Base-by-base conservation (phyloP, 2,329 filamentous ascomycete genomes). In the Byssochlamys sp. region DNA sequence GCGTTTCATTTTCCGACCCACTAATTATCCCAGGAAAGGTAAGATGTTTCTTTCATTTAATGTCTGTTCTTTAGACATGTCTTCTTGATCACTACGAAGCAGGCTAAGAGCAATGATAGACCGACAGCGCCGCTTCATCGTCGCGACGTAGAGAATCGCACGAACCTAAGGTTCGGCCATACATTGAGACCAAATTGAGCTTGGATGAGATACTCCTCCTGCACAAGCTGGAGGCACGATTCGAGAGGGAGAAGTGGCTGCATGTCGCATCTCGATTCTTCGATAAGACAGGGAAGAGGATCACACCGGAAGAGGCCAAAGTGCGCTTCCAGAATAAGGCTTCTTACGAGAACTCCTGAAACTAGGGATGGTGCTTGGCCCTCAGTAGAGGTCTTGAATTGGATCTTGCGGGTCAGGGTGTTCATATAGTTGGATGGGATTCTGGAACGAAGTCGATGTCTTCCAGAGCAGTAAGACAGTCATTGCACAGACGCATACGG, bases 211-310 rank as follows among this genome's bases (percentile, higher is more conserved):
- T 66, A 2, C 31, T 65, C 19, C 65, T 76, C 7, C 67, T 83
- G 19, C 74, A 74, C 35, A 66, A 71, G 26, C 70, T 81, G 26
- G 67, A 80, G 45, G 68, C 71, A 55, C 68, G 71, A 52, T 79
- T 79, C 61, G 66, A 73, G 55, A 65, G 69, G 33, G 65, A 73
- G 61, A 73, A 74, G 49, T 82, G 79, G 79, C 60, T 76, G 12
- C 66, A 75, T 4, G 68, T 82, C 1, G 75, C 76, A 52, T 75
- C 73, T 55, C 67, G 69, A 26, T 81, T 81, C 69, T 75, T 69
- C 56, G 77, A 80, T 56, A 74, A 74, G 66, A 82, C 78, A 1
- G 79, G 79, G 1, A 69, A 77, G 48, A 67, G 69, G 2, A 62
- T 81, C 27, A 69, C 74, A 60, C 70, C 76, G 0, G 71, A 76